Percentiles rank a stretch among this genome's conserved stretches.
Evolutionary conservation across 2,329 filamentous ascomycete genomes (phyloP).

Genomic region (Mycosphaerella sp.): DNA sequence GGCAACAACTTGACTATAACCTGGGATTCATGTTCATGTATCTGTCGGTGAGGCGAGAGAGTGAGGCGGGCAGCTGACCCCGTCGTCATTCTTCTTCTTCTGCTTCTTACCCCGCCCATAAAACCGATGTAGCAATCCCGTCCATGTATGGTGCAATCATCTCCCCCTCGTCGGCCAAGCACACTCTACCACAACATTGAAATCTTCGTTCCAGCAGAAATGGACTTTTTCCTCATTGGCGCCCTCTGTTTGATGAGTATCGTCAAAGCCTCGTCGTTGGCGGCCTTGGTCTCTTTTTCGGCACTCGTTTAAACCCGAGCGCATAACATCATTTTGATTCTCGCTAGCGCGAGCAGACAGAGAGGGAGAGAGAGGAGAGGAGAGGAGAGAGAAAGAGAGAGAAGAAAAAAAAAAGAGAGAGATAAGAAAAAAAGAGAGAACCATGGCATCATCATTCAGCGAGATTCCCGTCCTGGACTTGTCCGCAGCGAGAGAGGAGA

Average conservation of each 20-base stretch:
- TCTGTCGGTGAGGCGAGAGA: background rate
- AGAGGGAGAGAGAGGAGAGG: background rate
- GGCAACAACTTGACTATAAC: no score
- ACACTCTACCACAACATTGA: background rate
- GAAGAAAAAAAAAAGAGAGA: background rate
- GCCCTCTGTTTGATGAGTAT: constrained; percentile 14
- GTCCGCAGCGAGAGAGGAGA: constrained; percentile 54
- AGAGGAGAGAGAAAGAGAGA: background rate
- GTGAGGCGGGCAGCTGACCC: background rate
- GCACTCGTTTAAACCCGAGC: constrained; percentile 3
- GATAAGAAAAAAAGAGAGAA: background rate
- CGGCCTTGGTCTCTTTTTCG: constrained; percentile 14
- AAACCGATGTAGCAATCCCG: no score
- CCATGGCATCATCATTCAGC: constrained; percentile 47
- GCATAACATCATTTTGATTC: no score
- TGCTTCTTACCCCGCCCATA: no score
- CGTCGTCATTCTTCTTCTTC: no score
- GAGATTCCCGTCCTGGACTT: constrained; percentile 73
- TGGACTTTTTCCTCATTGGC: constrained; percentile 18
- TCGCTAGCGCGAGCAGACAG: background rate
- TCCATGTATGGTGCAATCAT: no score
- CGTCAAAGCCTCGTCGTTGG: constrained; percentile 17
- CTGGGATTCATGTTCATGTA: no score
- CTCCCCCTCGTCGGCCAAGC: no score
- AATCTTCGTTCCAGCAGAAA: background rate